Conservation (phyloP, 495 filamentous ascomycete genomes). For the Xylaria bambusicola region DNA sequence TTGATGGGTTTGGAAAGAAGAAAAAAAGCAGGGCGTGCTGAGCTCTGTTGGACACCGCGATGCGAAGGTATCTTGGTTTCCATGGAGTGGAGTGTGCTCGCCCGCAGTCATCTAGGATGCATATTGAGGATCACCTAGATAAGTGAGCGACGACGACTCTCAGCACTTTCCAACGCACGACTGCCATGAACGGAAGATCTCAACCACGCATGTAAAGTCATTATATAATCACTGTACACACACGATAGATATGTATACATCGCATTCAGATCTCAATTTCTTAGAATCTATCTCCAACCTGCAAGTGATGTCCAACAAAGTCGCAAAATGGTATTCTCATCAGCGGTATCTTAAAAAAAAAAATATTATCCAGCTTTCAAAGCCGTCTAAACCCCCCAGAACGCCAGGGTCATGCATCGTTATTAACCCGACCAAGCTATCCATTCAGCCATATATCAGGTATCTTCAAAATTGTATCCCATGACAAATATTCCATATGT, state of each 20-base stretch:
- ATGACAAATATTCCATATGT: background rate
- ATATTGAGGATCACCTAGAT: no score
- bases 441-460: background rate
- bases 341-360: background rate
- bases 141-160: no score
- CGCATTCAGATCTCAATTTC: background rate
- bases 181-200: no score
- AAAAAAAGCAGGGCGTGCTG: no score
- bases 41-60: no score
- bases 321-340: background rate
- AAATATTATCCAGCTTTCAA: background rate
- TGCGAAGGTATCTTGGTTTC: no score
- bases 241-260: background rate
- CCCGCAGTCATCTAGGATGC: no score
- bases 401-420: constrained; percentile 14
- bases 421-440: background rate
- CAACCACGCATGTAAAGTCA: background rate
- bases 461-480: background rate
- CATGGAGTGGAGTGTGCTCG: no score
- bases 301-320: background rate
- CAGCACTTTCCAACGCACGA: no score
- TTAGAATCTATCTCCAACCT: background rate
- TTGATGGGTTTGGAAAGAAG: no score
- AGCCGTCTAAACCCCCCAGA: background rate
- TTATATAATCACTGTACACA: constrained; percentile 12